Evolutionary conservation across 139 green algal species (phyloP).

Genomic region (Zygnema circumcarinatum): DNA sequence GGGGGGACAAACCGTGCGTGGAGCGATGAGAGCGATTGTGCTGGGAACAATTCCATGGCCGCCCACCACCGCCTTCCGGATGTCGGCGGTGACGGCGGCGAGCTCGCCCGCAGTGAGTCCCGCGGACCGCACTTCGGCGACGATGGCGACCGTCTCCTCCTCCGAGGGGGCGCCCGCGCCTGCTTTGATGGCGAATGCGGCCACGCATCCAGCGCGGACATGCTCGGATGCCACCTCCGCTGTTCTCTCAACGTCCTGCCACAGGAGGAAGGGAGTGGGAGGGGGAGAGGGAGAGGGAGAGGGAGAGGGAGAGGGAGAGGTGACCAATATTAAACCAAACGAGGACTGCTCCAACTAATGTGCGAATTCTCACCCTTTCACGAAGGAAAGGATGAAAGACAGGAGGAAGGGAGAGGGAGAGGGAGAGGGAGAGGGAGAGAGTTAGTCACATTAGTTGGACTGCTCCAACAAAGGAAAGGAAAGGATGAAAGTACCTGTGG

Average conservation of each 20-base stretch:
- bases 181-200: slow-evolving; percentile 32
- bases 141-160: slow-evolving; percentile 33
- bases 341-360: neutral
- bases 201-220: slow-evolving; percentile 35
- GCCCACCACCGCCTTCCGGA: neutral
- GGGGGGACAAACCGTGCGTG: slow-evolving; percentile 19
- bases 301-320: neutral
- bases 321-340: neutral
- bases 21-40: slow-evolving; percentile 31
- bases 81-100: neutral
- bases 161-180: neutral
- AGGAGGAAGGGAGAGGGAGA: too few relatives aligned
- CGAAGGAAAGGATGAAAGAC: too few relatives aligned
- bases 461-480: too few relatives aligned
- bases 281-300: neutral
- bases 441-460: too few relatives aligned
- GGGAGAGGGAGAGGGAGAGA: too few relatives aligned
- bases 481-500: slow-evolving; percentile 16
- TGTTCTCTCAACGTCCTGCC: slow-evolving; percentile 39
- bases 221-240: neutral
- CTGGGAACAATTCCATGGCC: slow-evolving; percentile 1
- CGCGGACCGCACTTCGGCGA: slow-evolving; percentile 22
- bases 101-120: neutral
- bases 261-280: neutral
- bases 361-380: neutral